These are phyloP conservation scores for Blastobotrys illinoisensis DNA, from an alignment of 1,139 yeast species.

Conservation along the genomic window DNA sequence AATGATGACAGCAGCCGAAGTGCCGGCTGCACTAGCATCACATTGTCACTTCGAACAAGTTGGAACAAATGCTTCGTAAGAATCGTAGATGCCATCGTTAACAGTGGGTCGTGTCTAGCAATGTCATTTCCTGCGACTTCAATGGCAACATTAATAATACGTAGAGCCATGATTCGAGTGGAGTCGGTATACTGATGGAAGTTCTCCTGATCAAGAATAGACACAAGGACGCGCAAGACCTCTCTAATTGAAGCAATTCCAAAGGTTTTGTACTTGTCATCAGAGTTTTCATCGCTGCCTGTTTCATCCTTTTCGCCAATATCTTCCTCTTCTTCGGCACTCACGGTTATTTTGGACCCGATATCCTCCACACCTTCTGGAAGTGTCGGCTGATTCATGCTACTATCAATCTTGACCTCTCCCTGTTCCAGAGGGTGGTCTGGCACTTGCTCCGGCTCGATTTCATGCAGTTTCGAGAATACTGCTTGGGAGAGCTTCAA, in stretches of 20 bases:
- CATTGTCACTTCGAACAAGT: constrained; percentile 64
- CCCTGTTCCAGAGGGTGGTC: constrained; percentile 18
- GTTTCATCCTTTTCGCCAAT: constrained; percentile 5
- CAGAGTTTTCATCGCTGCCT: constrained; percentile 5
- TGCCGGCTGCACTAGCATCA: constrained; percentile 66
- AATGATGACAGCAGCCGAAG: constrained; percentile 68
- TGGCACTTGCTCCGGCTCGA: constrained; percentile 46
- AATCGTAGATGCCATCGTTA: constrained; percentile 67
- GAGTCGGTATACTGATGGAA: constrained; percentile 83
- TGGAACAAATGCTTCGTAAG: constrained; percentile 79
- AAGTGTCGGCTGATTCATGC: constrained; percentile 1
- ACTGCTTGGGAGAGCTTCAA: constrained; percentile 57
- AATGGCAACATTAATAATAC: constrained; percentile 68
- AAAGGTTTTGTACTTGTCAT: constrained; percentile 37
- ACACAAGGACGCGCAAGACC: constrained; percentile 68
- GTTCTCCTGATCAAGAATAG: constrained; percentile 77
- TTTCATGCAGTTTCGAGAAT: constrained; percentile 52
- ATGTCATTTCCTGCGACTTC: constrained; percentile 75
- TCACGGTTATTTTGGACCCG: constrained; percentile 16
- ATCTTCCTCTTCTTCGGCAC: constrained; percentile 1
- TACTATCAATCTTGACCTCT: constrained; percentile 8
- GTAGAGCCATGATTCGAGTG: constrained; percentile 76
- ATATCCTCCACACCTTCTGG: constrained; percentile 15
- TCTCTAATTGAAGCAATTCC: constrained; percentile 68
- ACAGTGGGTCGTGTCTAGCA: constrained; percentile 59